Evolutionary conservation across 257 asterid genomes (phyloP).

Genomic region (Gardenia jasminoides): DNA sequence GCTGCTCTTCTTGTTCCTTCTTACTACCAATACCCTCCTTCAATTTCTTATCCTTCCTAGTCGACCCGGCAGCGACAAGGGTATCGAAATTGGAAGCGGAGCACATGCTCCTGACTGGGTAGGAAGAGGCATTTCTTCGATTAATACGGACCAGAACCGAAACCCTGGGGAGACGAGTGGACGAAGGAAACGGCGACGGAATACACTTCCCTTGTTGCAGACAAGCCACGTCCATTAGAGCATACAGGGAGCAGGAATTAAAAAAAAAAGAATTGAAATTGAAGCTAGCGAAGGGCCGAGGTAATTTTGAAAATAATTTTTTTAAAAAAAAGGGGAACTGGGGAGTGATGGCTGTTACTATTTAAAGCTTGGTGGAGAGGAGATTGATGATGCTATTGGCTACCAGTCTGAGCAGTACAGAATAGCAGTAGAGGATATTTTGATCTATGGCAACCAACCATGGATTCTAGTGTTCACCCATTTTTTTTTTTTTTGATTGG

Average conservation of each 20-base stretch:
- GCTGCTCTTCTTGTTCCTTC: slow-evolving; percentile 32
- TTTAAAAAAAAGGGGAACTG: no score
- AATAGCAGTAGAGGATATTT: no score
- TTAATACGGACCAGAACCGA: slow-evolving; percentile 29
- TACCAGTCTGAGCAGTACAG: no score
- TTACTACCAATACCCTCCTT: slow-evolving; percentile 34
- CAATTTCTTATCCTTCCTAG: slow-evolving; percentile 33
- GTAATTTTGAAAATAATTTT: no score
- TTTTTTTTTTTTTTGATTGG: no score
- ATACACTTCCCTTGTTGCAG: slow-evolving; percentile 52
- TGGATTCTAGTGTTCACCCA: no score
- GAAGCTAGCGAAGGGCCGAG: no score
- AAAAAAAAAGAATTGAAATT: no score
- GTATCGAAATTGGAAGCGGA: slow-evolving; percentile 65
- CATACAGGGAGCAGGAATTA: not conserved
- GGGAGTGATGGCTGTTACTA: not conserved
- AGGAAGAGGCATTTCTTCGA: slow-evolving; percentile 18
- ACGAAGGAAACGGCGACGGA: slow-evolving; percentile 45
- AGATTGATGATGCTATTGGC: no score
- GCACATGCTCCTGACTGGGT: slow-evolving; percentile 35
- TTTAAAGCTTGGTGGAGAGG: no score
- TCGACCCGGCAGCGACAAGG: slow-evolving; percentile 33
- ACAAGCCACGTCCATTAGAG: slow-evolving; percentile 48
- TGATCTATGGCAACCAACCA: no score
- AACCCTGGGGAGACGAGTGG: slow-evolving; percentile 36